Base-by-base conservation (phyloP, 2,329 filamentous ascomycete species). In the Botrytis paeoniae region DNA sequence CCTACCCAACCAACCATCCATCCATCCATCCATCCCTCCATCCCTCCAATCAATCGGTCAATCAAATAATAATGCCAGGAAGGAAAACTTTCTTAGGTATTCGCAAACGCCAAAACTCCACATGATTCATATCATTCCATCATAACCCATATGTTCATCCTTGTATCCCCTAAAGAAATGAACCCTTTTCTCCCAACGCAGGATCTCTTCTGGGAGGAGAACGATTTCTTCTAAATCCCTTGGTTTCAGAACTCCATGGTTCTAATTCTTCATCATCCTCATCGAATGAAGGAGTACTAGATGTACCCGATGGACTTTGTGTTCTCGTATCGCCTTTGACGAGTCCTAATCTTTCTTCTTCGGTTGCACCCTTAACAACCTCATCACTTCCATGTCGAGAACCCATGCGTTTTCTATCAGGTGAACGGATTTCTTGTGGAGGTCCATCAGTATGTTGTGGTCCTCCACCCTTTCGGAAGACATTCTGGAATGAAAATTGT, bases 401-500 rank as follows among this genome's bases (percentile, higher is more conserved):
- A 76, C 80, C 81, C 75, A 80, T 78, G 37, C 79, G 81, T 75
- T 78, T 80, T 71, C 78, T 81, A 75, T 77, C 79, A 76, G 81
- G 80, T 81, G 80, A 81, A 78, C 72, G 79, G 76, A 74, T 76
- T 79, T 73, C 80, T 62, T 75, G 74, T 22, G 48, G 29, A 14
- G 70, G 51, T 54, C 75, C 77, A 22, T 77, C 76, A 32, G 70
- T 48, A 66, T 63, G 68, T 59, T 70, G 72, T 35, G 73, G 65
- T 2, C 69, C 60, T 57, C 73, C 72, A 1, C 74, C 74, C 71
- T 78, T 79, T 45, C 77, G 62, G 63, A 98, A 96, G 70, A 97
- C 89, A 76, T 92, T 94, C 76, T 95, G 92, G 85, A 98, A 98
- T 29, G 93, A 97, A 83, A 98, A 99, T 80, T 97, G 93, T 74